Conservation (phyloP, 495 filamentous ascomycete species). For the Penicillium turbatum region DNA sequence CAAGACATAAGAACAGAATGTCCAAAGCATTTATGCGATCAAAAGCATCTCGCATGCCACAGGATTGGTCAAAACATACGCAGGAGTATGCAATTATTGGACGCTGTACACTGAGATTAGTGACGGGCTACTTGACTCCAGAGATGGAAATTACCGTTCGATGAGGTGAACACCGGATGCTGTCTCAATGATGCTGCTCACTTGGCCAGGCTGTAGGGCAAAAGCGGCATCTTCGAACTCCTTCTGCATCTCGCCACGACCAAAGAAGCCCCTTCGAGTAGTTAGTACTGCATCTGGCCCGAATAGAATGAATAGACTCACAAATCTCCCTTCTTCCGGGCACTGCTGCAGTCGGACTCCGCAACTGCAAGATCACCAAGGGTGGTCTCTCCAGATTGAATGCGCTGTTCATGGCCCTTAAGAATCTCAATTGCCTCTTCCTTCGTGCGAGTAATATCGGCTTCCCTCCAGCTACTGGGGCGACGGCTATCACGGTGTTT, state of each 20-base stretch:
- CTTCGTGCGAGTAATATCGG: conserved; percentile 80
- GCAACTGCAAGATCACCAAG: conserved; percentile 78
- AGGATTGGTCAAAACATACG: not conserved
- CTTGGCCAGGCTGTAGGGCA: conserved; percentile 74
- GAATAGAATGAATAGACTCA: conserved; percentile 31
- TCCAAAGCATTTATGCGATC: conserved; percentile 3
- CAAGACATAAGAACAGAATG: not conserved
- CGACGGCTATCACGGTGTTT: conserved; percentile 86
- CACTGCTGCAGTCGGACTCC: conserved; percentile 93
- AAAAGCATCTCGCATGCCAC: not conserved
- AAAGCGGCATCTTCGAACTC: conserved; percentile 97
- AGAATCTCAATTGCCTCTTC: conserved; percentile 80
- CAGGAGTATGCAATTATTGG: conserved; percentile 20
- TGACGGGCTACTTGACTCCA: not conserved
- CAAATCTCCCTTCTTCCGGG: conserved; percentile 89
- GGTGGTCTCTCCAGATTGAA: conserved; percentile 59
- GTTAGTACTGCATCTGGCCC: conserved; percentile 16
- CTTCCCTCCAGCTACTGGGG: conserved; percentile 87
- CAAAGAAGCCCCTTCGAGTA: conserved; percentile 73
- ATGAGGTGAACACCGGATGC: conserved; percentile 96
- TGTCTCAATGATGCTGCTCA: conserved; percentile 82
- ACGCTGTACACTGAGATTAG: conserved; percentile 22
- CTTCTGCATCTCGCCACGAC: conserved; percentile 93
- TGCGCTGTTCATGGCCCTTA: conserved; percentile 64
- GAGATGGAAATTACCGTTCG: conserved; percentile 62